phyloP scores from a whole-genome alignment of 352 stramenopile species.

The Phytophthora niederhauseri region DNA sequence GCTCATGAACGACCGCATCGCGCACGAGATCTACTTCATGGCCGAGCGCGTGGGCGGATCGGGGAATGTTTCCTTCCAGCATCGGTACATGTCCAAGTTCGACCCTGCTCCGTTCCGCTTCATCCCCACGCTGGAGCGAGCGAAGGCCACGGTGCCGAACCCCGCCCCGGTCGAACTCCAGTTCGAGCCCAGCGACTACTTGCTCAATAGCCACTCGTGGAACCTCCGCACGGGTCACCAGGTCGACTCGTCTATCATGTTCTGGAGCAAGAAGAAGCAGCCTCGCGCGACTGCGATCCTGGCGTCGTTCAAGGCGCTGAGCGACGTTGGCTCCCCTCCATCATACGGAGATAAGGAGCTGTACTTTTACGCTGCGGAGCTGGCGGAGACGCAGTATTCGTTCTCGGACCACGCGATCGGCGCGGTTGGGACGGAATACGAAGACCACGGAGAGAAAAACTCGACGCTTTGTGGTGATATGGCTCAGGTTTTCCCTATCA shows the following conservation, averaged over 20 bases:
- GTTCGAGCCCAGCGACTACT: constrained; percentile 41
- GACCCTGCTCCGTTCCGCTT: constrained; percentile 39
- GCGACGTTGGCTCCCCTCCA: constrained; percentile 27
- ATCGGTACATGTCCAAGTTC: constrained; percentile 46
- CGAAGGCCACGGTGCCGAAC: constrained; percentile 28
- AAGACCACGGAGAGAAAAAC: constrained; percentile 29
- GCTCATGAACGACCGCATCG: constrained; percentile 56
- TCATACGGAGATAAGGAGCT: constrained; percentile 62
- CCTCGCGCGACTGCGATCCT: constrained; percentile 53
- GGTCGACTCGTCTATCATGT: constrained; percentile 57
- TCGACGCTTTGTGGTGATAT: constrained; percentile 34
- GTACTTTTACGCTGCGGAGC: constrained; percentile 57
- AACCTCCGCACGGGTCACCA: constrained; percentile 55
- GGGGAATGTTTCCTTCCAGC: constrained; percentile 27
- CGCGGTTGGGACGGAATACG: constrained; percentile 26
- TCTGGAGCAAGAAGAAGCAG: constrained; percentile 60
- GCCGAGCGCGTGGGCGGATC: constrained; percentile 16
- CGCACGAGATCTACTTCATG: constrained; percentile 42
- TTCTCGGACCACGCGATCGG: constrained; percentile 51
- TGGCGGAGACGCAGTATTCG: constrained; percentile 52
- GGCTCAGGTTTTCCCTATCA: constrained; percentile 32
- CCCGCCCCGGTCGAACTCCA: constrained; percentile 18
- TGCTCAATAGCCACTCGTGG: constrained; percentile 51
- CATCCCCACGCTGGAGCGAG: constrained; percentile 31
- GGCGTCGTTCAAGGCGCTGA: constrained; percentile 42